Evolutionary conservation across 768 basidiomycete species (phyloP).

Genomic region (Lentinula edodes): DNA sequence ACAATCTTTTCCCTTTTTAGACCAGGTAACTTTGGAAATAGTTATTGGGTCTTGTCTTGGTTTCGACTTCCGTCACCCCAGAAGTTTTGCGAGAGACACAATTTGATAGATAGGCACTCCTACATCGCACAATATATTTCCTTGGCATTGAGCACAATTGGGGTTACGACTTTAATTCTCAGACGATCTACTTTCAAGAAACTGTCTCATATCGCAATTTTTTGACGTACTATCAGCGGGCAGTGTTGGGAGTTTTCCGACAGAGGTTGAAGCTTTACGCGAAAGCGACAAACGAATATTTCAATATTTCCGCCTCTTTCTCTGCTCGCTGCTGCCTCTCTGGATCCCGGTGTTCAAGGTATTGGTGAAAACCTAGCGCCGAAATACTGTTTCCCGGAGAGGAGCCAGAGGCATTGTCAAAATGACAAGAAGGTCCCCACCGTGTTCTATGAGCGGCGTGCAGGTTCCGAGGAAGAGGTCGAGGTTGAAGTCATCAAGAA

Average conservation of each 20-base stretch:
- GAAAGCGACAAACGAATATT: background rate
- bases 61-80: slow-evolving; percentile 76
- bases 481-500: slow-evolving; percentile 62
- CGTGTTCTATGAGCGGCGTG: slow-evolving; percentile 57
- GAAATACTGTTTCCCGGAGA: slow-evolving; percentile 23
- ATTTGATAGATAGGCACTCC: slow-evolving; percentile 89
- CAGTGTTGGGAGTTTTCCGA: background rate
- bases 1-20: slow-evolving; percentile 30
- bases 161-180: slow-evolving; percentile 76
- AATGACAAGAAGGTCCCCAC: slow-evolving; percentile 73
- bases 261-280: background rate
- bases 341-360: background rate
- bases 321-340: background rate
- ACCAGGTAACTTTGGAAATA: slow-evolving; percentile 73
- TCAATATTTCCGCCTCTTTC: background rate
- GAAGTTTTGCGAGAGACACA: slow-evolving; percentile 84
- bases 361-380: background rate
- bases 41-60: slow-evolving; percentile 74
- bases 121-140: slow-evolving; percentile 91
- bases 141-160: slow-evolving; percentile 79
- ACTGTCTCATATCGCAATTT: background rate
- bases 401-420: slow-evolving; percentile 30
- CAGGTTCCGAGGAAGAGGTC: slow-evolving; percentile 62
- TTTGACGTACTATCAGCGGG: slow-evolving; percentile 20
- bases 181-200: slow-evolving; percentile 85